Base-by-base conservation (phyloP, 352 stramenopile species). In the Phytopythium litorale region DNA sequence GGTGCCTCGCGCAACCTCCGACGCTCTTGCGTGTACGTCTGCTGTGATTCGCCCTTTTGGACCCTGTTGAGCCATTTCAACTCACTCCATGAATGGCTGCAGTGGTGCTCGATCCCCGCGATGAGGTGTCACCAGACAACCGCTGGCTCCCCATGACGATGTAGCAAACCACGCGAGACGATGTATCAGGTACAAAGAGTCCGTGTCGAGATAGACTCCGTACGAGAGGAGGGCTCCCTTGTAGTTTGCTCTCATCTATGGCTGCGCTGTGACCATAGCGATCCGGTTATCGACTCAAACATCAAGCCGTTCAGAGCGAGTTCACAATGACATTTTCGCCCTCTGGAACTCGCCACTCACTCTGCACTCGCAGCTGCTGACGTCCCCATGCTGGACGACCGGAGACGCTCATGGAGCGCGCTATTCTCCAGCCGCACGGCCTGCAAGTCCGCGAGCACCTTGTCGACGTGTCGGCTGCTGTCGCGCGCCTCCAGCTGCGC, bases 401-500 rank as follows among this genome's bases (percentile, higher is more conserved):
- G 72, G 23, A 94, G 35, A 45, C 91, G 66, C 28, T 80, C 72
- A 35, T 76, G 72, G 7, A 94, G 59, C 46, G 70, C 58, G n/a
- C 60, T 66, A 60, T 96, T 97, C 49, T 97, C 89, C 25, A 73
- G 57, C 21, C 76, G 64, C 7, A 96, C 73, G 53, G 73, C 85
- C 45, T 89, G 63, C 12, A 97, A 65, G 75, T 97, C 89, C 3
- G 63, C 66, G 6, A 88, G 65, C 13, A 97, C 84, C 32, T 79
- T 79, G 55, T 93, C 78, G 16, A 96, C 70, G 33, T 94, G 82
- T 6, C 66, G 72, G 28, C 73, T 80, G 54, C 73, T 89, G 55
- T 94, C 81, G 43, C 87, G 87, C n/a, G 74, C 72, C 45, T 91
- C 67, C 2, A 96, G 70, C 63, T 94, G 84, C 16, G 76, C 77